Evolutionary conservation across 768 basidiomycete species (phyloP).

Genomic region (Dentipellis sp.): DNA sequence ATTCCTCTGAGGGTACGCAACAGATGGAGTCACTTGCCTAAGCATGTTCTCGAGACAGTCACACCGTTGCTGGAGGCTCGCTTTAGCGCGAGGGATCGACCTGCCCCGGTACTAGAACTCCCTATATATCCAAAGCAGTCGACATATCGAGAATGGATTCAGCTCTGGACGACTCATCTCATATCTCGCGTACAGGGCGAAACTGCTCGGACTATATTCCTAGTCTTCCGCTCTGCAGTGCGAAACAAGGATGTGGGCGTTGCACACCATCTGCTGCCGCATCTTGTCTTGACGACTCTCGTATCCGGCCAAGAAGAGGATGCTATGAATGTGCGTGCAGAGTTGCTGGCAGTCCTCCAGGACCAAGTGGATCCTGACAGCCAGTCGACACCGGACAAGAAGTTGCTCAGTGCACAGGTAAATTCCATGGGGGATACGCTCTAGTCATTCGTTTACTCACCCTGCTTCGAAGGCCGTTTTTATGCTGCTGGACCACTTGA

Average conservation of each 20-base stretch:
- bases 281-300: conserved; percentile 80
- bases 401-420: conserved; percentile 91
- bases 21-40: conserved; percentile 73
- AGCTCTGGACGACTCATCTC: conserved; percentile 77
- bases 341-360: conserved; percentile 73
- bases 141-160: conserved; percentile 96
- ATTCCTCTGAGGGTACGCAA: conserved; percentile 58
- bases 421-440: conserved; percentile 3
- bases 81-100: conserved; percentile 35
- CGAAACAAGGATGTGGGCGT: conserved; percentile 88
- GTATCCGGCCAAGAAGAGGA: conserved; percentile 63
- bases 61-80: conserved; percentile 72
- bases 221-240: conserved; percentile 68
- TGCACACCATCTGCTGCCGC: conserved; percentile 86
- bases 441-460: background rate
- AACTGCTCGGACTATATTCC: conserved; percentile 62
- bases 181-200: conserved; percentile 53
- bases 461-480: conserved; percentile 67
- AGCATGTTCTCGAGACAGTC: conserved; percentile 78
- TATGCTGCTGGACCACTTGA: conserved; percentile 89
- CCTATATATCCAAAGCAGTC: conserved; percentile 72
- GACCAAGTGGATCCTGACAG: conserved; percentile 73
- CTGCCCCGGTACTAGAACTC: conserved; percentile 28
- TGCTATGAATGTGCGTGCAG: conserved; percentile 54
- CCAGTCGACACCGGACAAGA: conserved; percentile 62